Conservation (phyloP, 2,329 filamentous ascomycete species). For the Rugonectria rugulosa region DNA sequence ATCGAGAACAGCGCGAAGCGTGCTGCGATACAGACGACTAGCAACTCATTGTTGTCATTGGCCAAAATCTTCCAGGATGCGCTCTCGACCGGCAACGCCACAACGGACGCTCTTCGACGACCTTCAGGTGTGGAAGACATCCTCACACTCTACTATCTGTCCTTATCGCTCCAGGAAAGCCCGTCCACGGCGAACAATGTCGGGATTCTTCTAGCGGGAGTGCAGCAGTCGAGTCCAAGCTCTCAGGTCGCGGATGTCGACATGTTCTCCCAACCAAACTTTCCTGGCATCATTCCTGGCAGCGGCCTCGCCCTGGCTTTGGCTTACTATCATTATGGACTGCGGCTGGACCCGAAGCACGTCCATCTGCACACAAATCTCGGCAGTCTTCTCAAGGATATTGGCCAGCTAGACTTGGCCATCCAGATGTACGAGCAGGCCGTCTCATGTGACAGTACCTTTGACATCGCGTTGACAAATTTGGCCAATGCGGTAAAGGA, state of each 20-base stretch:
- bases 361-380: conserved; percentile 97
- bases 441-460: conserved; percentile 89
- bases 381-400: conserved; percentile 93
- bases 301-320: conserved; percentile 89
- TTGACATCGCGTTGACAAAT: conserved; percentile 96
- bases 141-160: conserved; percentile 92
- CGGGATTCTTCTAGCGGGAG: conserved; percentile 92
- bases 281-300: conserved; percentile 83
- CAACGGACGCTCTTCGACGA: conserved; percentile 63
- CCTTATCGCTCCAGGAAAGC: conserved; percentile 90
- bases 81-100: conserved; percentile 76
- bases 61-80: conserved; percentile 98
- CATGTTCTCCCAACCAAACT: conserved; percentile 46
- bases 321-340: conserved; percentile 93
- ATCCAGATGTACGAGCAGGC: conserved; percentile 98
- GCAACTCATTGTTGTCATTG: conserved; percentile 91
- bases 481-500: conserved; percentile 98
- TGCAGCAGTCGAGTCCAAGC: conserved; percentile 71
- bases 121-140: conserved; percentile 89
- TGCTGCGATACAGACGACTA: conserved; percentile 89
- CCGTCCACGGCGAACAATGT: conserved; percentile 99
- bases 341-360: conserved; percentile 85
- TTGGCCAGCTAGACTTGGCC: conserved; percentile 88
- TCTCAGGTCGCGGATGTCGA: conserved; percentile 18
- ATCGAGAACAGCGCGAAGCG: conserved; percentile 74